A percentile compares a stretch with the other conserved stretches of the same genome.
phyloP scores from a whole-genome alignment of 2,329 filamentous ascomycete genomes.

The Colletotrichum eremochloae region DNA sequence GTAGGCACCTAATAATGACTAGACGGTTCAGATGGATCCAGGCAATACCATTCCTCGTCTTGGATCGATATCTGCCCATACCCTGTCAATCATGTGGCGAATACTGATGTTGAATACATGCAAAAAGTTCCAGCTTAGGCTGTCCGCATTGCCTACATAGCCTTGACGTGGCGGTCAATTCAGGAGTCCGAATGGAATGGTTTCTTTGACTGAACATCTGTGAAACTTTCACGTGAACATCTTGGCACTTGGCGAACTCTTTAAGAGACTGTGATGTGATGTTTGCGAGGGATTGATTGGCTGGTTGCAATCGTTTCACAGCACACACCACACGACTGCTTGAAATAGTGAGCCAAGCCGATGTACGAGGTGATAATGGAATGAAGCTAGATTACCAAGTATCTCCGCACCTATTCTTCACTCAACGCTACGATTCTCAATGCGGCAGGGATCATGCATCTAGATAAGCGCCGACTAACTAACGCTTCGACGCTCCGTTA shows the following conservation, averaged over 20 bases:
- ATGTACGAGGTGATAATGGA: background rate
- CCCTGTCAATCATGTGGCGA: background rate
- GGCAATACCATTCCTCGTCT: background rate
- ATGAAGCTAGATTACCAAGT: background rate
- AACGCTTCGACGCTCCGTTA: background rate
- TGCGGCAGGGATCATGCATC: background rate
- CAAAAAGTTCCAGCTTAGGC: background rate
- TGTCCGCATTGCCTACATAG: too few species aligned
- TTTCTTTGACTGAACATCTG: background rate
- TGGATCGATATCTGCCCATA: background rate
- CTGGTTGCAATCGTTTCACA: background rate
- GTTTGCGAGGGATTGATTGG: background rate
- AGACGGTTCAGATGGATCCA: background rate
- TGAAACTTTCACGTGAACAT: background rate
- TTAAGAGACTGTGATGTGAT: too few species aligned
- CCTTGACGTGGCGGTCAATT: too few species aligned
- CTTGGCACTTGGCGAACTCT: background rate
- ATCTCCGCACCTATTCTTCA: too few species aligned
- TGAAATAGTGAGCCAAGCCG: background rate
- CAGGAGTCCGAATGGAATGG: background rate
- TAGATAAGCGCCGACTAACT: background rate
- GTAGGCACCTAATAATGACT: background rate
- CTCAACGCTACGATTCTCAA: too few species aligned
- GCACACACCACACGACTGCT: background rate
- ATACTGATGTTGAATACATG: background rate